Base-by-base conservation (phyloP, 139 green algal species). In the Volvox reticuliferus region DNA sequence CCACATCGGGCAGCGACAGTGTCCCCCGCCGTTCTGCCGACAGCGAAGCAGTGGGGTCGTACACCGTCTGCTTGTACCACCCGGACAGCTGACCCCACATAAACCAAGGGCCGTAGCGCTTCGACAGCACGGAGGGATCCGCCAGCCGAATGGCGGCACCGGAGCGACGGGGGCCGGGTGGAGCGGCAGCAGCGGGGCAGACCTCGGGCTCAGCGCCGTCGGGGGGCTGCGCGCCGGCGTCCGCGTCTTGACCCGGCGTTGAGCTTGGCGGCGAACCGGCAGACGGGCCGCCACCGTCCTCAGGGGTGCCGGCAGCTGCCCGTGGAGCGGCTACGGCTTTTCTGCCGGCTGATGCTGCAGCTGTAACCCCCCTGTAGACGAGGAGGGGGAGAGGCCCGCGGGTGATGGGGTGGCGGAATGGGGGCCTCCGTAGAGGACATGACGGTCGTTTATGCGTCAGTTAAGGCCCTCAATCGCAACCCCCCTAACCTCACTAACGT, bases 61-160 rank as follows among this genome's bases (percentile, higher is more conserved):
- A 98, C 79, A 99, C 95, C 1, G 97, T 99, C 93, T 99, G 90
- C 94, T 99, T 99, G 94, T 95, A 98, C 97, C 97, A 99, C 71
- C 91, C 91, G 55, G 83, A 96, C 76, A 99, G 93, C 93, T 99
- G 97, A 3, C 94, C 96, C 97, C 97, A 99, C 63, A 97, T 86
- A 91, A 98, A 99, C n/a, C 88, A 82, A 0, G 94, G 93, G 26
- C 95, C 88, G 90, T 99, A 99, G 88, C 95, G 96, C 90, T 98
- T 99, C 69, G 91, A 89, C 81, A 96, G 78, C 73, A 93, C 86
- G 16, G 55, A 76, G 28, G 93, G 78, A 44, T 90, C 76, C 1
- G 36, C 50, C 71, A 76, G n/a, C 61, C 61, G 28, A 6, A 80
- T 35, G 26, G 71, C 20, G 71, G 21, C 71, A 30, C 26, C 14